These are phyloP conservation scores for Glonium stellatum DNA, from an alignment of 495 filamentous ascomycete species.

Conservation along the genomic window DNA sequence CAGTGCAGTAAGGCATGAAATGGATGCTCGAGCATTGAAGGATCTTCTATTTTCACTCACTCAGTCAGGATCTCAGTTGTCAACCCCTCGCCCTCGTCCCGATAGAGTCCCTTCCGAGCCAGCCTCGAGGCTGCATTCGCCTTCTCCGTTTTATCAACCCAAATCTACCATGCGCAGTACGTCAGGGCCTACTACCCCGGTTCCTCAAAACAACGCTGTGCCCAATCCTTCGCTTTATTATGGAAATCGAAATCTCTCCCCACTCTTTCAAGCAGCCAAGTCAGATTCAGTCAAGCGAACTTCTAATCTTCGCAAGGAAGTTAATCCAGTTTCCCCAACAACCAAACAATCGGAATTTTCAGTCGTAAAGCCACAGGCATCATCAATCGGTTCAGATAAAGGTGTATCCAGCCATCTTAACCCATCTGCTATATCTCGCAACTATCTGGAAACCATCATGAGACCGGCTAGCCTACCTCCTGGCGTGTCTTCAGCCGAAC, in stretches of 20 bases:
- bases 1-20: background rate
- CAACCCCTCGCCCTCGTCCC: constrained; percentile 5
- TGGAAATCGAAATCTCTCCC: constrained; percentile 38
- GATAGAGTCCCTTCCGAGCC: constrained; percentile 19
- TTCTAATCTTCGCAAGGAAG: constrained; percentile 22
- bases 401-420: background rate
- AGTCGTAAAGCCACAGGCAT: no score
- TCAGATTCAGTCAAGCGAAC: constrained; percentile 15
- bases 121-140: constrained; percentile 18
- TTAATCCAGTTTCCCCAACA: constrained; percentile 17
- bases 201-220: constrained; percentile 6
- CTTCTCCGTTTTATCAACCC: constrained; percentile 26
- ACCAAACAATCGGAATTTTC: constrained; percentile 11
- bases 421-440: background rate
- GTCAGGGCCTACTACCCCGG: constrained; percentile 31
- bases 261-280: constrained; percentile 35
- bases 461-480: background rate
- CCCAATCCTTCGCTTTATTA: constrained; percentile 28
- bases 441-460: background rate
- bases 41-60: constrained; percentile 15
- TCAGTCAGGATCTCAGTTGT: background rate
- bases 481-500: background rate
- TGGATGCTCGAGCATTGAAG: constrained; percentile 13
- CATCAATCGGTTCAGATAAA: no score
- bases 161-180: constrained; percentile 14